These are phyloP conservation scores for Auricularia sp. DNA, from an alignment of 768 basidiomycete species.

Conservation along the genomic window DNA sequence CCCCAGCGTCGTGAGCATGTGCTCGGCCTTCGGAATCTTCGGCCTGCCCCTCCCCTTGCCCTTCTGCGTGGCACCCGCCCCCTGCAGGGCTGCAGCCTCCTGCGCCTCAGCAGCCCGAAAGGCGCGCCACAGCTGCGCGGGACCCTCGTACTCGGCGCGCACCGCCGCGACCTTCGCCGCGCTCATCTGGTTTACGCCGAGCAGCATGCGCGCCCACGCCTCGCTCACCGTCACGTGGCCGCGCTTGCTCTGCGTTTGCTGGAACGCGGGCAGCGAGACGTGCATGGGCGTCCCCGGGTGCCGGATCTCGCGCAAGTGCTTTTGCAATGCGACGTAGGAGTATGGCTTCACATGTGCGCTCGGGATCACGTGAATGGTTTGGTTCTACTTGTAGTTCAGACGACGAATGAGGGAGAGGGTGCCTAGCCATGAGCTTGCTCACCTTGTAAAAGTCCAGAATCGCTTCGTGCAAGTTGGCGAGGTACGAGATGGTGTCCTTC, in stretches of 20 bases:
- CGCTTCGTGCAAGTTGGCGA: constrained; percentile 24
- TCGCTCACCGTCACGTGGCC: constrained; percentile 21
- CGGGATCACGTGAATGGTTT: constrained; percentile 23
- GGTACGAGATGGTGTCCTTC: constrained; percentile 26
- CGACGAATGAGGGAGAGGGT: background rate
- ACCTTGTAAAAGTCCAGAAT: constrained; percentile 17
- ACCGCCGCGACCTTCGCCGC: constrained; percentile 25
- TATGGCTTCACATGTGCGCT: constrained; percentile 19
- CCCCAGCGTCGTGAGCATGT: constrained; percentile 1
- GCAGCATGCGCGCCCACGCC: constrained; percentile 10
- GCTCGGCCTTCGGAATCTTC: background rate
- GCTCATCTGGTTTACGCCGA: constrained; percentile 25
- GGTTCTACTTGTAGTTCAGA: constrained; percentile 4
- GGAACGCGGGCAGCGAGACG: constrained; percentile 23
- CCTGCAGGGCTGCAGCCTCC: constrained; percentile 1
- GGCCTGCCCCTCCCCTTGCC: constrained; percentile 1
- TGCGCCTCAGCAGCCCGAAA: constrained; percentile 14
- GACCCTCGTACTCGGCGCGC: constrained; percentile 25
- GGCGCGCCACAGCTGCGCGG: constrained; percentile 18
- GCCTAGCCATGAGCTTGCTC: background rate
- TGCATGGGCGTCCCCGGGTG: constrained; percentile 13
- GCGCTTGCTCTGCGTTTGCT: constrained; percentile 25
- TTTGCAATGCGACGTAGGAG: constrained; percentile 21
- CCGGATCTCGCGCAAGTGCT: constrained; percentile 16
- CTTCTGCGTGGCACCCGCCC: background rate